A percentile compares a stretch with the other conserved stretches of the same genome.
These are phyloP conservation scores for Diaporthe ilicicola DNA, from an alignment of 2,329 filamentous ascomycete genomes.

Conservation along the genomic window DNA sequence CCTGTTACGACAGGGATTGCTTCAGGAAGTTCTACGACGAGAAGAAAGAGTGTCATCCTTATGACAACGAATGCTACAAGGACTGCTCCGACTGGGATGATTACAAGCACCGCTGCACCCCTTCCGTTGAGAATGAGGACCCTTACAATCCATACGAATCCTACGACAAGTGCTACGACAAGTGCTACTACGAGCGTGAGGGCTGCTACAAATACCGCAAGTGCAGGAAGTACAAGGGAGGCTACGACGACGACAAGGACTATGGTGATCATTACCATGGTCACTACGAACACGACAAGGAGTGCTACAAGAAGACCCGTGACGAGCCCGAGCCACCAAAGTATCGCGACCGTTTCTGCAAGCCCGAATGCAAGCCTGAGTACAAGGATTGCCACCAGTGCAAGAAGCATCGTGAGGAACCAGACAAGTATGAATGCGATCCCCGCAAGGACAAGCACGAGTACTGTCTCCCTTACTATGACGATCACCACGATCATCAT, in stretches of 20 bases:
- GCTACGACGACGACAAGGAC: background rate
- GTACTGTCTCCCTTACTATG: background rate
- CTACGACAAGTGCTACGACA: slow-evolving; percentile 10
- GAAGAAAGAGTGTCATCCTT: slow-evolving; percentile 25
- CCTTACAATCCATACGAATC: background rate
- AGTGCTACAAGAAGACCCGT: slow-evolving; percentile 1
- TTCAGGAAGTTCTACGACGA: slow-evolving; percentile 25
- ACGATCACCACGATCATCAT: slow-evolving; percentile 3
- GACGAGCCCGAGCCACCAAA: slow-evolving; percentile 10
- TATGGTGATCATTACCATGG: no score
- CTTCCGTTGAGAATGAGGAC: slow-evolving; percentile 1
- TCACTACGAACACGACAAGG: no score
- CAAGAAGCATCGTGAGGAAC: background rate
- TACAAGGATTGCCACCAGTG: slow-evolving; percentile 12
- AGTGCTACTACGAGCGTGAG: slow-evolving; percentile 20
- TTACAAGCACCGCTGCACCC: slow-evolving; percentile 21
- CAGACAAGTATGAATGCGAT: background rate
- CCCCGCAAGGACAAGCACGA: background rate
- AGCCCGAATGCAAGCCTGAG: slow-evolving; percentile 18
- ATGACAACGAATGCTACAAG: slow-evolving; percentile 25
- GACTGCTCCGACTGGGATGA: slow-evolving; percentile 27
- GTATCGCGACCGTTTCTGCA: slow-evolving; percentile 22
- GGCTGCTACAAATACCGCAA: slow-evolving; percentile 12
- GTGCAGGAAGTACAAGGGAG: slow-evolving; percentile 15
- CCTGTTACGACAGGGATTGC: slow-evolving; percentile 9